Conservation (phyloP, 176 grass and related monocot genomes). For the Chrysopogon serrulatus region DNA sequence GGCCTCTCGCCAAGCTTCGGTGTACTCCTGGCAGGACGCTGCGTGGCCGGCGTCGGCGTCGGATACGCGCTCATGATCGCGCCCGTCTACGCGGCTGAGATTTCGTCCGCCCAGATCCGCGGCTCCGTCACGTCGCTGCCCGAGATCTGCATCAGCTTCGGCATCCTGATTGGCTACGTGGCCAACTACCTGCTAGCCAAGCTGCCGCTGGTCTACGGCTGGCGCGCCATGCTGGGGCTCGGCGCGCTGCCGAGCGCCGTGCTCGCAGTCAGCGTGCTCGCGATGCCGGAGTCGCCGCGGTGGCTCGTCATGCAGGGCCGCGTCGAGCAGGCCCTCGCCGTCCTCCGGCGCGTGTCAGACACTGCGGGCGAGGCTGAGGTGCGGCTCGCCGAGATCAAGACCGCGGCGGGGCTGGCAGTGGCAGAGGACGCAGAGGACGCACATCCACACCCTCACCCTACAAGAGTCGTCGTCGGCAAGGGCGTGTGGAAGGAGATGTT, state of each 20-base stretch:
- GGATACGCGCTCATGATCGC: slow-evolving; percentile 58
- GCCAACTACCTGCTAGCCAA: slow-evolving; percentile 41
- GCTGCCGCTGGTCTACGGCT: slow-evolving; percentile 35
- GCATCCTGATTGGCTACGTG: slow-evolving; percentile 48
- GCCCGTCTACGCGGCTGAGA: slow-evolving; percentile 47
- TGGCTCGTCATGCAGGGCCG: slow-evolving; percentile 48
- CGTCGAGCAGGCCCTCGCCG: not conserved
- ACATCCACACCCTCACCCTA: not conserved
- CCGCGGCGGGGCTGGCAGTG: not conserved
- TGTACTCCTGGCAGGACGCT: slow-evolving; percentile 30
- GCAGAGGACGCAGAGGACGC: not conserved
- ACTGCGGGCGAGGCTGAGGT: not conserved
- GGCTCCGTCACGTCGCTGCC: slow-evolving; percentile 44
- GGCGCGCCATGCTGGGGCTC: slow-evolving; percentile 44
- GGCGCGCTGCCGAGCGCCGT: slow-evolving; percentile 24
- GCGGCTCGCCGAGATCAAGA: slow-evolving; percentile 40
- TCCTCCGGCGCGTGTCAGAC: slow-evolving; percentile 25
- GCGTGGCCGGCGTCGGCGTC: slow-evolving; percentile 45
- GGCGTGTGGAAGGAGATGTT: slow-evolving; percentile 58
- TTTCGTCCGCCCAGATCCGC: slow-evolving; percentile 16
- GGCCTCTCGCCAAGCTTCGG: slow-evolving; percentile 29
- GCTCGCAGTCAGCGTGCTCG: slow-evolving; percentile 23
- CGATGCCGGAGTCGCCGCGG: slow-evolving; percentile 41
- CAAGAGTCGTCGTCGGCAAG: not conserved
- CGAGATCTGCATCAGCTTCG: slow-evolving; percentile 54